A percentile compares a stretch with the other conserved stretches of the same genome.
These are phyloP conservation scores for Cytospora mali DNA, from an alignment of 2,329 filamentous ascomycete species.

Conservation along the genomic window DNA sequence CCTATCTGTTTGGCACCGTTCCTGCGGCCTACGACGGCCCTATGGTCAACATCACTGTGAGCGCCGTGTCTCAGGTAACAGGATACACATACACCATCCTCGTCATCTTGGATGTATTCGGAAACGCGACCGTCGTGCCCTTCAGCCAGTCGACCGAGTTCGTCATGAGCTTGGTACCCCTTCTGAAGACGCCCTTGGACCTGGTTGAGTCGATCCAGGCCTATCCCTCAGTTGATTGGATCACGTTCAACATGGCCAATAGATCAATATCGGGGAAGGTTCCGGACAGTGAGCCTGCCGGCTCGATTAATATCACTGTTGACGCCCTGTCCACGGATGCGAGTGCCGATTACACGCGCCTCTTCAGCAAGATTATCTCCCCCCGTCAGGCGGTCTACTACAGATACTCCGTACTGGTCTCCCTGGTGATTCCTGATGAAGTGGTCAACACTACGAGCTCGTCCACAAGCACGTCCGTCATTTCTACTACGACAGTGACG, in stretches of 20 bases:
- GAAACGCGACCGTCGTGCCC: background rate
- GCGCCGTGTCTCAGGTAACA: background rate
- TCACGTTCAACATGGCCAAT: background rate
- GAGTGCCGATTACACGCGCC: background rate
- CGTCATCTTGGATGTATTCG: background rate
- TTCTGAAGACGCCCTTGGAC: background rate
- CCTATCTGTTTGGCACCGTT: conserved; percentile 1
- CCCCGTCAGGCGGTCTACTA: background rate
- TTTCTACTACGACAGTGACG: background rate
- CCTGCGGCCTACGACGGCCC: background rate
- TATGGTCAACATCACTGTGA: conserved; percentile 4
- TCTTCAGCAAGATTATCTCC: background rate
- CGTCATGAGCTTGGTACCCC: background rate
- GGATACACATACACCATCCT: conserved; percentile 8
- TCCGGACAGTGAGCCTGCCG: background rate
- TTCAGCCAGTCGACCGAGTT: background rate
- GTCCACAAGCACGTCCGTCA: too few relatives aligned
- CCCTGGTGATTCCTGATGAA: background rate
- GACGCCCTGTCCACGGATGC: background rate
- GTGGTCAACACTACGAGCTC: background rate
- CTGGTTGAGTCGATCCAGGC: background rate
- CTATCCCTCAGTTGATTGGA: background rate
- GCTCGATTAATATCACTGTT: conserved; percentile 10
- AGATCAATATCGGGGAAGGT: background rate
- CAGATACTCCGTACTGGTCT: background rate